phyloP scores from a whole-genome alignment of 345 rosid species.

The Carallia pectinifolia region DNA sequence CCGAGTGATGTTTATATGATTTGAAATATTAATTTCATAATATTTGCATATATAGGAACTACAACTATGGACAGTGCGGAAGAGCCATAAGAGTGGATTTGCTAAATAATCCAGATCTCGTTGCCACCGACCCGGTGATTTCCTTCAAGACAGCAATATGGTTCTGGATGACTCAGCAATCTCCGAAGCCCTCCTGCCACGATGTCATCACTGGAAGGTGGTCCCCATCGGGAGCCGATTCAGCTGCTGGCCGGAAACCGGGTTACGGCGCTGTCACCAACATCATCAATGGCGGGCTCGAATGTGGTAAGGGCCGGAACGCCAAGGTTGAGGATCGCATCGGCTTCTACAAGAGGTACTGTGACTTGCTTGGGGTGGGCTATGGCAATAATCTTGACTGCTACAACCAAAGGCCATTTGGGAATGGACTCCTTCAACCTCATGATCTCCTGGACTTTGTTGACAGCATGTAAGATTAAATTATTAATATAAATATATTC shows the following conservation, averaged over 20 bases:
- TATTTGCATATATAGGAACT: constrained; percentile 40
- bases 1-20: no score
- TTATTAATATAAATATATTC: no score
- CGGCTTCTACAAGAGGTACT: constrained; percentile 63
- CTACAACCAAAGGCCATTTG: constrained; percentile 46
- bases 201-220: constrained; percentile 47
- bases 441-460: neutral
- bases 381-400: constrained; percentile 64
- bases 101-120: constrained; percentile 57
- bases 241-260: constrained; percentile 37
- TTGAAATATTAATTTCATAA: no score
- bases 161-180: constrained; percentile 73
- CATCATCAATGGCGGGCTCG: constrained; percentile 64
- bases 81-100: constrained; percentile 49
- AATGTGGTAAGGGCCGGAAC: constrained; percentile 49
- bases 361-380: constrained; percentile 41
- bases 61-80: constrained; percentile 66
- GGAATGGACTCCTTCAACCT: neutral
- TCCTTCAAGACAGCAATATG: constrained; percentile 72
- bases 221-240: constrained; percentile 38
- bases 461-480: neutral
- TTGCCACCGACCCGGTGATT: constrained; percentile 36
- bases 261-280: constrained; percentile 60
- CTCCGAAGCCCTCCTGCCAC: constrained; percentile 64
- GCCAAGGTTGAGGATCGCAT: constrained; percentile 44